Evolutionary conservation across 106 monocot species (phyloP).

Genomic region (Posidonia australis): DNA sequence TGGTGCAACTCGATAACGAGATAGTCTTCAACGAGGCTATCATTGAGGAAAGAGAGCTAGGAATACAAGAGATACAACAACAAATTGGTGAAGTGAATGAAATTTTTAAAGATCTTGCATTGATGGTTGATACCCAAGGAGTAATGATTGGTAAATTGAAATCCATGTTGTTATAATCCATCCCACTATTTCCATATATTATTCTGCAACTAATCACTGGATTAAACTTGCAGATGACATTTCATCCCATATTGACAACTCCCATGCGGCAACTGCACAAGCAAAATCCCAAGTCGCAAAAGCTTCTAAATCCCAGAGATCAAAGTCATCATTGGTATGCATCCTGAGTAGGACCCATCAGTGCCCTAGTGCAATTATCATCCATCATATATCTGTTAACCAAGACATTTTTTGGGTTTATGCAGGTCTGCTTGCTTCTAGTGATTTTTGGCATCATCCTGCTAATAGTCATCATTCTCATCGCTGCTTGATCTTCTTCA

Average conservation of each 20-base stretch:
- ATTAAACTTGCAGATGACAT: constrained; percentile 53
- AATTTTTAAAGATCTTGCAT: constrained; percentile 83
- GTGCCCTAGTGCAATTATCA: neutral
- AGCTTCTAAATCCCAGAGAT: constrained; percentile 63
- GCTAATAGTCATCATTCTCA: constrained; percentile 63
- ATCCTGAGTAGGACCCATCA: neutral
- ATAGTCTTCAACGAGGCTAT: constrained; percentile 83
- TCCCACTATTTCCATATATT: neutral
- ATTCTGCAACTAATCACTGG: neutral
- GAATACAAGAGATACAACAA: constrained; percentile 74
- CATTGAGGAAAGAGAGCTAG: constrained; percentile 87
- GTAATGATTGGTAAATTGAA: constrained; percentile 52
- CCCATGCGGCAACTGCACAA: constrained; percentile 46
- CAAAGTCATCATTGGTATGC: constrained; percentile 74
- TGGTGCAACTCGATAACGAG: constrained; percentile 70
- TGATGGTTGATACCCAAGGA: constrained; percentile 82
- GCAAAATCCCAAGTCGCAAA: constrained; percentile 53
- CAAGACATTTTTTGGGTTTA: neutral
- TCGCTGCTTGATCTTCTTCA: constrained; percentile 28
- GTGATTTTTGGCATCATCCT: constrained; percentile 66
- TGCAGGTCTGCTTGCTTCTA: constrained; percentile 76
- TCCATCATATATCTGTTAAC: neutral
- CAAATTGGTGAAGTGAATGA: constrained; percentile 90
- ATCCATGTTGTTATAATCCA: neutral
- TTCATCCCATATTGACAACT: constrained; percentile 53